A percentile compares a stretch with the other conserved stretches of the same genome.
Conservation (phyloP, 345 rosid genomes). For the rapeseed (Brassica napus) region DNA sequence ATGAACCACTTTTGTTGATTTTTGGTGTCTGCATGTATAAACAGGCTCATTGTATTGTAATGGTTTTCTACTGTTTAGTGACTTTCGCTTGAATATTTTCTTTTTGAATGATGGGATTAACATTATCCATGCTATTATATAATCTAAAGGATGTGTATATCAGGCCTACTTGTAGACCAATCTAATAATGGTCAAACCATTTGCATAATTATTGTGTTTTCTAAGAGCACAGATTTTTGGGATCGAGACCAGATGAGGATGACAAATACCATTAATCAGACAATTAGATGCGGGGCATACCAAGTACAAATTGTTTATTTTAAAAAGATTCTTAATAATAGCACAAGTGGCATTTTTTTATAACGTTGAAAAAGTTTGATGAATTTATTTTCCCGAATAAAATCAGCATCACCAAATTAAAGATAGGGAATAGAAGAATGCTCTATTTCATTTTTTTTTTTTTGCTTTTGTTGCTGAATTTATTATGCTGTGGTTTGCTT, state of each 20-base stretch:
- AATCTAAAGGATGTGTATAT: not conserved
- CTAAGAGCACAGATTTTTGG: not conserved
- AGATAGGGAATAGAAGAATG: not conserved
- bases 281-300: not conserved
- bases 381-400: not conserved
- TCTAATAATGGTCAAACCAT: not conserved
- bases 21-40: conserved; percentile 11
- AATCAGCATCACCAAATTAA: not conserved
- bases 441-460: not conserved
- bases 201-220: not conserved
- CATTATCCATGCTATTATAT: not conserved
- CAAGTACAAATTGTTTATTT: not conserved
- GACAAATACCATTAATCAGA: too few relatives aligned
- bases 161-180: not conserved
- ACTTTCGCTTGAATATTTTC: not conserved
- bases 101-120: not conserved
- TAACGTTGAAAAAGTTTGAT: not conserved
- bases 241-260: too few relatives aligned
- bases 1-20: not conserved
- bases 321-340: not conserved
- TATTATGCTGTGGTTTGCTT: not conserved
- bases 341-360: not conserved
- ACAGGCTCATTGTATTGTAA: conserved; percentile 8
- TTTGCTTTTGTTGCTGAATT: not conserved
- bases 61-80: conserved; percentile 13